phyloP scores from a whole-genome alignment of 2,329 filamentous ascomycete species.

The Aspergillus felis region DNA sequence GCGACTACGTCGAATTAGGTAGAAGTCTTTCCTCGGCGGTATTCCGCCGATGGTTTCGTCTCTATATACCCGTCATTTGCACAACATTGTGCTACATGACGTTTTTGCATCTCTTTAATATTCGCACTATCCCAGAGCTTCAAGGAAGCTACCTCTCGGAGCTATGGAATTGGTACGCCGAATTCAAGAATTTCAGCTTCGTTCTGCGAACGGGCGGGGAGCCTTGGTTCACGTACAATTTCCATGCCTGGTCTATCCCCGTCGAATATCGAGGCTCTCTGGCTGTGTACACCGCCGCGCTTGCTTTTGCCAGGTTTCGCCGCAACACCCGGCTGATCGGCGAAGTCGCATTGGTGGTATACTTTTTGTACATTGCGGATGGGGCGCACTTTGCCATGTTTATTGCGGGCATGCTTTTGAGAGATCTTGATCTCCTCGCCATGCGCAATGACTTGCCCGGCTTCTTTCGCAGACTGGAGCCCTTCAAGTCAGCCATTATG shows the following conservation, averaged over 20 bases:
- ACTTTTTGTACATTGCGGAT: slow-evolving; percentile 66
- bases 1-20: too few species aligned
- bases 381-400: slow-evolving; percentile 62
- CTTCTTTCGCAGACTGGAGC: slow-evolving; percentile 44
- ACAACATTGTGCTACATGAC: too few species aligned
- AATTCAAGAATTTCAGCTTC: slow-evolving; percentile 68
- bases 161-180: slow-evolving; percentile 49
- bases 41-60: too few species aligned
- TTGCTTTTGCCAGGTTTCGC: slow-evolving; percentile 51
- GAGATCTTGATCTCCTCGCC: slow-evolving; percentile 58
- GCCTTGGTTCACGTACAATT: slow-evolving; percentile 56
- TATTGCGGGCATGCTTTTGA: slow-evolving; percentile 57
- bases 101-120: slow-evolving; percentile 37
- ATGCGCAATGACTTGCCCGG: slow-evolving; percentile 49
- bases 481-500: too few species aligned
- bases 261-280: too few species aligned
- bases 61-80: too few species aligned
- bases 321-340: slow-evolving; percentile 54
- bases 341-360: slow-evolving; percentile 53
- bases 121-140: slow-evolving; percentile 41
- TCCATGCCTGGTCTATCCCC: too few species aligned
- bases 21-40: too few species aligned
- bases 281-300: too few species aligned
- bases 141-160: slow-evolving; percentile 47
- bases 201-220: slow-evolving; percentile 57